Evolutionary conservation across 2,329 filamentous ascomycete species (phyloP), one percentile per base, ranked within the genome.

Genomic region (Nothophoma quercina): DNA sequence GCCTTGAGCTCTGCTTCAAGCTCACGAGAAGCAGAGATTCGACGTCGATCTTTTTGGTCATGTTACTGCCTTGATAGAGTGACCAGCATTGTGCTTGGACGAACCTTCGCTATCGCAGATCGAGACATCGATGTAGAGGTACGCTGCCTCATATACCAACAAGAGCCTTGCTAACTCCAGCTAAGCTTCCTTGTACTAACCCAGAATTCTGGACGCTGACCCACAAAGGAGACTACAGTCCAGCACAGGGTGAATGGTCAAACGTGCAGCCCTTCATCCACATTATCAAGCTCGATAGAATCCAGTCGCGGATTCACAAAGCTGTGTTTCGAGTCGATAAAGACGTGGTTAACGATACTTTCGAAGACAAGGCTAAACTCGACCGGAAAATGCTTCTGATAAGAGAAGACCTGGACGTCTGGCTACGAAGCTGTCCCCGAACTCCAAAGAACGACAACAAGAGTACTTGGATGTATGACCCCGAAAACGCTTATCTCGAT

Each of bases 111-210:
- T 8, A 68, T 68, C 16, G 58, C 65, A 21, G 64, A 68, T 26
- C 56, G 63, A 6, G 64, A 68, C 21, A 68, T 68, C 13, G 67
- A 67, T 10, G 64, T 67, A 13, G 64, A 68, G 60, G 64, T 66
- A 47, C 12, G 46, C n/a, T 26, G 13, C 2, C 7, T 7, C 4
- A 7, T n/a, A 5, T 3, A 2, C 6, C 25, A 8, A 9, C 9
- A 40, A 19, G 5, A 13, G 2, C 2, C 10, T 2, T 19, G 16
- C 48, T 51, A 4, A 51, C 12, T 2, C 4, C 4, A 12, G 29
- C 7, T 5, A 13, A 67, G 65, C 52, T 68, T 41, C 64, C 65
- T 2, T 65, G 59, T 29, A 53, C 58, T 5, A 54, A 55, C 12
- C 45, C 56, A 2, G 49, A 56, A 6, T 64, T 64, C 13, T 67